Evolutionary conservation across 2,329 filamentous ascomycete genomes (phyloP).

Genomic region (Hypoxylon sp.): DNA sequence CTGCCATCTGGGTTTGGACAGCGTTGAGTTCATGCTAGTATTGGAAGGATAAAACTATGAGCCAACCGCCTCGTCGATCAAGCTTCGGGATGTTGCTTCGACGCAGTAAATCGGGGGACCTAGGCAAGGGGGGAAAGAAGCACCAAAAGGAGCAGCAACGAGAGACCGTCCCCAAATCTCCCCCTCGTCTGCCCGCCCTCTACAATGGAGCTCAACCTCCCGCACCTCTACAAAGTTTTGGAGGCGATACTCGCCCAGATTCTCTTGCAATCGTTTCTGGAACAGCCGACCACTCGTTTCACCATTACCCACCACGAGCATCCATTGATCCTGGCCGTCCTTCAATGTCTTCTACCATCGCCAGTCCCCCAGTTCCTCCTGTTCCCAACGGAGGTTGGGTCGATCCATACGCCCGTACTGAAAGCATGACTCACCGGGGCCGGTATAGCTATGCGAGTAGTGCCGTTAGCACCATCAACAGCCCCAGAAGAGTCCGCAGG

Average conservation of each 20-base stretch:
- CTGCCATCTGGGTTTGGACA: conserved; percentile 27
- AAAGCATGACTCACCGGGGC: conserved; percentile 97
- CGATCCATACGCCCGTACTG: conserved; percentile 85
- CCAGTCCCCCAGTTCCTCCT: conserved; percentile 73
- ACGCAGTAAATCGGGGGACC: conserved; percentile 69
- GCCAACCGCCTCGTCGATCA: conserved; percentile 60
- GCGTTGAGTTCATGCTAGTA: conserved; percentile 44
- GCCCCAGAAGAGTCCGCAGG: conserved; percentile 89
- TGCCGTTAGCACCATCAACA: conserved; percentile 91
- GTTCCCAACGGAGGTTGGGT: conserved; percentile 73
- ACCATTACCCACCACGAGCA: conserved; percentile 59
- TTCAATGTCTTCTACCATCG: conserved; percentile 60
- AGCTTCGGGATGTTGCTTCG: conserved; percentile 68
- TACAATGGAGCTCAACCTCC: conserved; percentile 58
- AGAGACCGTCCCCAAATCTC: conserved; percentile 68
- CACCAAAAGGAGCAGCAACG: conserved; percentile 68
- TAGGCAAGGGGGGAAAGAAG: conserved; percentile 66
- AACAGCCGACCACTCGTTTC: conserved; percentile 54
- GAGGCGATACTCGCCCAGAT: conserved; percentile 54
- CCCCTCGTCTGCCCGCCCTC: conserved; percentile 70
- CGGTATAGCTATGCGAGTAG: conserved; percentile 97
- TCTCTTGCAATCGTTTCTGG: conserved; percentile 55
- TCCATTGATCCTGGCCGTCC: conserved; percentile 68
- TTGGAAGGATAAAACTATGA: conserved; percentile 50
- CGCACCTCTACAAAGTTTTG: conserved; percentile 55